phyloP scores from a whole-genome alignment of 345 rosid species.

The Camelina sativa region DNA sequence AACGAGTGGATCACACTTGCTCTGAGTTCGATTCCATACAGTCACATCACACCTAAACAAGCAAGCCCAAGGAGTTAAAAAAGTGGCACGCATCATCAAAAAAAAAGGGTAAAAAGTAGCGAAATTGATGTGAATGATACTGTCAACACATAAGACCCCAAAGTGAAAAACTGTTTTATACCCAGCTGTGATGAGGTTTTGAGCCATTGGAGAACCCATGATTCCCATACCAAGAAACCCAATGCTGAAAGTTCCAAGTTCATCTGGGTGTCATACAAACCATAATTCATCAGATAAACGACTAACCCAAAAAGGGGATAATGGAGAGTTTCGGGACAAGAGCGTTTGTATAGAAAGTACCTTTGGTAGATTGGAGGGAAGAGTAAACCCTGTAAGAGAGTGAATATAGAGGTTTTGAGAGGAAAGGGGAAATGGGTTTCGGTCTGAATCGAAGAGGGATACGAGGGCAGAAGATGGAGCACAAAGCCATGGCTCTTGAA shows the following conservation, averaged over 20 bases:
- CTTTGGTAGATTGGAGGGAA: conserved; percentile 54
- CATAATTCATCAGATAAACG: conserved; percentile 15
- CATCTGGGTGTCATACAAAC: conserved; percentile 27
- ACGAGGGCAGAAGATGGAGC: conserved; percentile 66
- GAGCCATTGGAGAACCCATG: conserved; percentile 97
- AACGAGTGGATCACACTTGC: conserved; percentile 89
- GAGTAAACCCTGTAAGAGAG: conserved; percentile 53
- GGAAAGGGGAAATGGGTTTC: conserved; percentile 49
- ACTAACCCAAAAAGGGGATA: not conserved
- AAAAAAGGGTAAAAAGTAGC: not conserved
- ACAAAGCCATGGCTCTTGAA: conserved; percentile 58
- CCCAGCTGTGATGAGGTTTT: conserved; percentile 93
- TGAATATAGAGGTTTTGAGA: conserved; percentile 39
- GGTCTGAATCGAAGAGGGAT: conserved; percentile 51
- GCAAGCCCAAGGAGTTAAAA: not conserved
- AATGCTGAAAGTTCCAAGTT: conserved; percentile 48
- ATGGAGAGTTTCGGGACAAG: too few relatives aligned
- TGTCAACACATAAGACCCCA: not conserved
- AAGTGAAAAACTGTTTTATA: conserved; percentile 39
- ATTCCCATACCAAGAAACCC: conserved; percentile 97
- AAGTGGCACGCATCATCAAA: not conserved
- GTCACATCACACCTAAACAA: conserved; percentile 77
- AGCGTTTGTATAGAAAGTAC: too few relatives aligned
- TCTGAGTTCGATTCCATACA: conserved; percentile 90
- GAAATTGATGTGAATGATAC: conserved; percentile 7